Evolutionary conservation across 2,329 filamentous ascomycete species (phyloP).

Genomic region (Ilyonectria mors-panacis): DNA sequence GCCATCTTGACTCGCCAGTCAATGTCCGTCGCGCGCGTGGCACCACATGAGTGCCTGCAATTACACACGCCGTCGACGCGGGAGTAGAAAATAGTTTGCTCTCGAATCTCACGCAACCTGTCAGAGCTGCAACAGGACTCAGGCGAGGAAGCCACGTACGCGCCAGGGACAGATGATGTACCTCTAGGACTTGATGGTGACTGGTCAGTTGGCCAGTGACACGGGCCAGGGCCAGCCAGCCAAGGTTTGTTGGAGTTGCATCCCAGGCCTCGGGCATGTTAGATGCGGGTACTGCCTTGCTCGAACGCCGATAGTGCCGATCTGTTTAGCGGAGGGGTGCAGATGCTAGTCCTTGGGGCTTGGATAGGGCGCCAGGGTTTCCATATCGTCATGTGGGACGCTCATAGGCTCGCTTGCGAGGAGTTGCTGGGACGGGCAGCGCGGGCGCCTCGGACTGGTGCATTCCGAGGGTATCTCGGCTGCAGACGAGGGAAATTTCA

Average conservation of each 20-base stretch:
- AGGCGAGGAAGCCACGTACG: conserved; percentile 22
- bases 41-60: conserved; percentile 30
- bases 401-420: conserved; percentile 46
- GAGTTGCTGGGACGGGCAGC: conserved; percentile 24
- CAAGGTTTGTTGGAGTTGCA: conserved; percentile 10
- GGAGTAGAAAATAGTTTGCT: conserved; percentile 28
- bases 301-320: conserved; percentile 37
- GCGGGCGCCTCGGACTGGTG: conserved; percentile 15
- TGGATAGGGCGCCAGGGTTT: conserved; percentile 1
- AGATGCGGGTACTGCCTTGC: conserved; percentile 31
- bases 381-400: conserved; percentile 4
- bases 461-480: conserved; percentile 12
- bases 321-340: conserved; percentile 23
- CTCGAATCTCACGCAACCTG: conserved; percentile 21
- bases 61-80: conserved; percentile 28
- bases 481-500: conserved; percentile 8
- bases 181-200: conserved; percentile 33
- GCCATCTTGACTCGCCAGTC: conserved; percentile 16
- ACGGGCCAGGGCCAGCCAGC: conserved; percentile 24
- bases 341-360: neutral
- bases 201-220: conserved; percentile 27
- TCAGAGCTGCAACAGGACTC: conserved; percentile 2
- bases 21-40: conserved; percentile 27
- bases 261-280: conserved; percentile 13
- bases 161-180: conserved; percentile 39